Evolutionary conservation across 768 basidiomycete species (phyloP), one percentile per base, ranked within the genome.

Genomic region (Tulasnella calospora): DNA sequence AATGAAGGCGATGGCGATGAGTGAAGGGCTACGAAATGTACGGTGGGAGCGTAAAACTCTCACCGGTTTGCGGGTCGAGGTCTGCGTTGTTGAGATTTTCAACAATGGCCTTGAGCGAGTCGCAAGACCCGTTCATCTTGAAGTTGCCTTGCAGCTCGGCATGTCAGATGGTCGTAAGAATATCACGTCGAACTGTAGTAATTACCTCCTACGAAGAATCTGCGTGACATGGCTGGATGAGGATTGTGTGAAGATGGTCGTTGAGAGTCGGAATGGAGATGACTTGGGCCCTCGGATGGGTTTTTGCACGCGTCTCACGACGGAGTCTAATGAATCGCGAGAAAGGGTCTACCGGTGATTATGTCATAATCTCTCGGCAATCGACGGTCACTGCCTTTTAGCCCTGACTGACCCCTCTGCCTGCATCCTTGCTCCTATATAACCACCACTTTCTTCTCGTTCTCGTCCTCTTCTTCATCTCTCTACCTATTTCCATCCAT

Each of bases 101-200:
- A 81, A 94, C 85, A 82, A 99, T 89, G 67, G 86, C 85, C 80
- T 86, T 86, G 84, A 92, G 92, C 81, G 90, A 88, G 80, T 88
- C 87, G 80, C 87, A 87, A 47, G 91, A 89, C 79, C 87, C 86
- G 87, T 98, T 97, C 92, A 99, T 92, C 88, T 98, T 99, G 90
- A 97, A 98, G 89, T 99, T 98, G 40, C 96, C 86, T 84, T 71
- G 27, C 23, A 36, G 33, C 7, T 38, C 12, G n/a, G 41, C 17
- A 27, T 73, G 30, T 71, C 27, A 40, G 70, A 19, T 3, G 35
- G 57, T 46, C 17, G 13, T 38, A 40, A 41, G 61, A 47, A 38
- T 35, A 27, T 67, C 46, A 71, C 33, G 55, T 30, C 9, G 27
- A 46, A 23, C 33, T 55, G 3, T 47, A 2, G 47, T 38, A 79